These are phyloP conservation scores for Lyophyllum decastes DNA, from an alignment of 768 basidiomycete species.

Conservation along the genomic window DNA sequence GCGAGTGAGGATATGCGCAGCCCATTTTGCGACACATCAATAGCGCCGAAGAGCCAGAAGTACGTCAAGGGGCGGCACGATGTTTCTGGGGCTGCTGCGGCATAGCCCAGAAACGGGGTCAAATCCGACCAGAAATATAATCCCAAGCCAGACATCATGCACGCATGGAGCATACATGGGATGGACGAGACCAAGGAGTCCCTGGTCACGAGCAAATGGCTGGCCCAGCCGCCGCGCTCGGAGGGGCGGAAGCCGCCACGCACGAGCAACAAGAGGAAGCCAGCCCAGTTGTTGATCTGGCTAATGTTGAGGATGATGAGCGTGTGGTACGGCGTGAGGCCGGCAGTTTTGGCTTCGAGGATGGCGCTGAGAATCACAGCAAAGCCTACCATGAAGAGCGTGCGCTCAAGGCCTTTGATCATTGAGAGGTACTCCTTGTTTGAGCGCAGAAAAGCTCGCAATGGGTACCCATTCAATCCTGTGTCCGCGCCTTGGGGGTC, in stretches of 20 bases:
- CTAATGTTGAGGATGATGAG: constrained; percentile 6
- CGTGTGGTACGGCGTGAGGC: constrained; percentile 3
- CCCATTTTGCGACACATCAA: background rate
- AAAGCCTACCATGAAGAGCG: constrained; percentile 6
- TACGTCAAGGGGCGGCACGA: constrained; percentile 3
- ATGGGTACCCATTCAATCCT: background rate
- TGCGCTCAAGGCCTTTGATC: background rate
- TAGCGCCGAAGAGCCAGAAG: constrained; percentile 5
- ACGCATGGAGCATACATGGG: background rate
- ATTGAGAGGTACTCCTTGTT: background rate
- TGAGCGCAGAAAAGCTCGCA: background rate
- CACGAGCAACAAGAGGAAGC: constrained; percentile 1
- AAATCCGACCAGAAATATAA: constrained; percentile 7
- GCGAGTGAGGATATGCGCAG: constrained; percentile 2
- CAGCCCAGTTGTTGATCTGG: constrained; percentile 10
- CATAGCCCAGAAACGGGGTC: background rate
- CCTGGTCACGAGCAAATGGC: background rate
- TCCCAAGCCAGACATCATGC: constrained; percentile 3
- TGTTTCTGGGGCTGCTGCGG: background rate
- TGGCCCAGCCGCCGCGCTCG: background rate
- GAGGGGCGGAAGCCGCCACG: constrained; percentile 1
- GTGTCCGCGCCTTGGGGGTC: too few species aligned
- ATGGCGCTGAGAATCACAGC: constrained; percentile 1
- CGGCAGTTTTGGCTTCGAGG: background rate
- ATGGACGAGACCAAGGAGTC: background rate